Percentiles rank a stretch among this genome's conserved stretches.
These are phyloP conservation scores for Aspergillus fumigatus DNA, from an alignment of 2,329 filamentous ascomycete genomes.

Conservation along the genomic window DNA sequence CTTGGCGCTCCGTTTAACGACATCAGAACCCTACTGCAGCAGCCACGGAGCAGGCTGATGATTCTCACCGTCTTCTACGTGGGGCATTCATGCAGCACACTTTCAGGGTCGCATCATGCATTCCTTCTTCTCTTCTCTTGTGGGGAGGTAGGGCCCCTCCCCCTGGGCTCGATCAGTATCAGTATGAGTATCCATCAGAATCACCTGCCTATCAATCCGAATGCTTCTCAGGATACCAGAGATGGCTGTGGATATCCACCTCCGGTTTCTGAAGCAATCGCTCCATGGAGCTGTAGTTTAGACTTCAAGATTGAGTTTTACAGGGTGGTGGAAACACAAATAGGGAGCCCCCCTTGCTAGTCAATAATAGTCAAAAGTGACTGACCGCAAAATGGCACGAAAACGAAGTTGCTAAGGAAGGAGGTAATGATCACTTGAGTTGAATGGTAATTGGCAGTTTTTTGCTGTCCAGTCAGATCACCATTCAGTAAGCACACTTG, in stretches of 20 bases:
- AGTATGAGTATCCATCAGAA: background rate
- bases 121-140: conserved; percentile 3
- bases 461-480: background rate
- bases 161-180: background rate
- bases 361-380: background rate
- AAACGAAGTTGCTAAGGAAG: background rate
- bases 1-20: too few relatives aligned
- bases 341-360: conserved; percentile 1
- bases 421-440: background rate
- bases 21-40: background rate
- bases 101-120: conserved; percentile 14
- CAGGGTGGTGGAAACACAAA: background rate
- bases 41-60: conserved; percentile 1
- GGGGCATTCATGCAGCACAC: conserved; percentile 7
- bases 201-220: background rate
- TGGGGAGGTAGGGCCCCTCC: background rate
- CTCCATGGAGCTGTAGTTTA: background rate
- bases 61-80: conserved; percentile 16
- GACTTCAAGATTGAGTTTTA: background rate
- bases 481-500: too few relatives aligned
- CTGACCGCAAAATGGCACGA: background rate
- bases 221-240: background rate
- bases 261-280: background rate
- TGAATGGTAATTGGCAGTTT: background rate
- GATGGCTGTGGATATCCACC: background rate